phyloP scores from a whole-genome alignment of 129 eudicot species.

The Sambucus nigra region DNA sequence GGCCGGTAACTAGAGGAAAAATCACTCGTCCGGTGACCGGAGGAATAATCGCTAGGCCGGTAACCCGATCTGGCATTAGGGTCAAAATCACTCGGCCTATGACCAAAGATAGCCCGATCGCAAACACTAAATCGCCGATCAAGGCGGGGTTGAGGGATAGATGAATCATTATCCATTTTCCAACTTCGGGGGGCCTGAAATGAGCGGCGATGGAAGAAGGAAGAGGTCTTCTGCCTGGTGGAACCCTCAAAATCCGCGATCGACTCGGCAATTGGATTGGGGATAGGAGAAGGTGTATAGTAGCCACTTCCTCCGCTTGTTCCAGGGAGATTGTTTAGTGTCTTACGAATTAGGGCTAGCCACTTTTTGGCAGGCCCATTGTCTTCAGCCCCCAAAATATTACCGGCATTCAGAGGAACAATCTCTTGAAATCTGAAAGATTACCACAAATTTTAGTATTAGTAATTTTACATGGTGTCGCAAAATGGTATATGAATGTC shows the following conservation, averaged over 20 bases:
- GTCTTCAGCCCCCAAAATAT: constrained; percentile 86
- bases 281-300: constrained; percentile 63
- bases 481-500: background rate
- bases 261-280: constrained; percentile 62
- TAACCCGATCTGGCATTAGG: constrained; percentile 49
- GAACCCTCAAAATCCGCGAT: constrained; percentile 94
- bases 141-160: constrained; percentile 54
- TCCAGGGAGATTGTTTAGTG: constrained; percentile 59
- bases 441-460: background rate
- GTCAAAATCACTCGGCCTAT: constrained; percentile 59
- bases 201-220: constrained; percentile 58
- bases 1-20: constrained; percentile 45
- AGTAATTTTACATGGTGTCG: background rate
- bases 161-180: constrained; percentile 48
- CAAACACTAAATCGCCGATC: constrained; percentile 85
- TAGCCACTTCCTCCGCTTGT: constrained; percentile 45
- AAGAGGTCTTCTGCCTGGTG: constrained; percentile 37
- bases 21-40: constrained; percentile 36
- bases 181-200: constrained; percentile 63
- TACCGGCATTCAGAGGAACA: constrained; percentile 89
- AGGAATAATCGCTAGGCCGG: constrained; percentile 49
- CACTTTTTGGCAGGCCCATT: constrained; percentile 91
- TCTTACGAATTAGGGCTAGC: constrained; percentile 53
- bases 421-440: constrained; percentile 74
- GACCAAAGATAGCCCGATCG: constrained; percentile 82